These are phyloP conservation scores for Amoeboaphelidium protococcarum DNA, from an alignment of 371 early-diverging fungal species.

Conservation along the genomic window DNA sequence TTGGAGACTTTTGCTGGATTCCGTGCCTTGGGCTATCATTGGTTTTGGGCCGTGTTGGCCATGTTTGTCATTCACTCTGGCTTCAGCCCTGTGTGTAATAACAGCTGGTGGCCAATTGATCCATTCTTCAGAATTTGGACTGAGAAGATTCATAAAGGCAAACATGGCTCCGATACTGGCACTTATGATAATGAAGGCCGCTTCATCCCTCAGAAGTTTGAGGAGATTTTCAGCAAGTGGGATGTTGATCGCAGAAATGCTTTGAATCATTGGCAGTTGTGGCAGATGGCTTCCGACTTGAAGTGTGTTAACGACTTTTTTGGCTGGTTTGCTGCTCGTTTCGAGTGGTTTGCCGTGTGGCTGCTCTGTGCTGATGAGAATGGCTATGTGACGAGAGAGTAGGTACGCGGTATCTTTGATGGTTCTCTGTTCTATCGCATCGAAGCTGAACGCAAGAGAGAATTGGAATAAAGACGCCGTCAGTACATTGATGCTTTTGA, in stretches of 20 bases:
- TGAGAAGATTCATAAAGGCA: slow-evolving; percentile 15
- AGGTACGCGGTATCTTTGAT: neutral
- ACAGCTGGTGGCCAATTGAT: slow-evolving; percentile 8
- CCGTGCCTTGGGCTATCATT: slow-evolving; percentile 15
- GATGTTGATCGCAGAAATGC: slow-evolving; percentile 8
- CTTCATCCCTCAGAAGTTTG: slow-evolving; percentile 16
- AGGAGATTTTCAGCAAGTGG: slow-evolving; percentile 20
- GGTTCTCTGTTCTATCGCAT: neutral
- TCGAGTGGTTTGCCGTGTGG: neutral
- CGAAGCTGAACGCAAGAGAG: neutral
- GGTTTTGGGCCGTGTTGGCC: slow-evolving; percentile 10
- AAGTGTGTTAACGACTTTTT: slow-evolving; percentile 13
- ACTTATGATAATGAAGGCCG: slow-evolving; percentile 14
- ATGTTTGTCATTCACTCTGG: slow-evolving; percentile 11
- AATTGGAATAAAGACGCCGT: too few species aligned
- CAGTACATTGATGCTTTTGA: too few species aligned
- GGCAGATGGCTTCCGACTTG: slow-evolving; percentile 5
- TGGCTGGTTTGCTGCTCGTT: slow-evolving; percentile 10
- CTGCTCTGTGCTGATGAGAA: neutral
- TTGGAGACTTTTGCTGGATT: slow-evolving; percentile 7
- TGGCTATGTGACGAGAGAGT: neutral
- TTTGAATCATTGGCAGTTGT: slow-evolving; percentile 7
- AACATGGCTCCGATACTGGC: slow-evolving; percentile 21
- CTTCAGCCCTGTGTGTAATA: slow-evolving; percentile 10
- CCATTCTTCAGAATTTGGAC: slow-evolving; percentile 13